These are phyloP conservation scores for Fomitopsis pinicola DNA, from an alignment of 1,284 basidiomycete species.

Conservation along the genomic window DNA sequence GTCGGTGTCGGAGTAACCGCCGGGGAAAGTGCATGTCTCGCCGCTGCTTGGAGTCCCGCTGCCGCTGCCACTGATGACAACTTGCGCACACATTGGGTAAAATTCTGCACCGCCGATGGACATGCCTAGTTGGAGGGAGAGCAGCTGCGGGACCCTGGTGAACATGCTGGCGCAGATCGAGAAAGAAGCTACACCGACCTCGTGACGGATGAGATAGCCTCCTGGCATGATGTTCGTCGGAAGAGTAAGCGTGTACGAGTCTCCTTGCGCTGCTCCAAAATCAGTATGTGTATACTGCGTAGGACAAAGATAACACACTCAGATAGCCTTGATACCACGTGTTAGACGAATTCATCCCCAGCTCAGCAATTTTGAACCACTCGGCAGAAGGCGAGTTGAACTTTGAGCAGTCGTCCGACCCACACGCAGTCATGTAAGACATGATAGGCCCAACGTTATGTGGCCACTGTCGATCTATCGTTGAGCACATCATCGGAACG, in stretches of 20 bases:
- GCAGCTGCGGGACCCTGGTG: conserved; percentile 33
- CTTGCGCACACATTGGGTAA: conserved; percentile 64
- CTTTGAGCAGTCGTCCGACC: conserved; percentile 48
- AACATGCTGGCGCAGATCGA: background rate
- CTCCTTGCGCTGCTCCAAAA: conserved; percentile 30
- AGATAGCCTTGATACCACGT: conserved; percentile 40
- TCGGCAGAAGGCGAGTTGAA: conserved; percentile 53
- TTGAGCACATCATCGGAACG: background rate
- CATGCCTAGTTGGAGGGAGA: conserved; percentile 60
- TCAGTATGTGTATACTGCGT: background rate
- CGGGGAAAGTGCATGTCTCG: conserved; percentile 58
- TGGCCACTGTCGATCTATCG: conserved; percentile 47
- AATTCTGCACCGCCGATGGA: conserved; percentile 58
- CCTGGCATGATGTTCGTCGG: conserved; percentile 54
- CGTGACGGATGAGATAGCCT: conserved; percentile 67
- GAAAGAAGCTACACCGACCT: conserved; percentile 25
- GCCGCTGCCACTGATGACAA: conserved; percentile 49
- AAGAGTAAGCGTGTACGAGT: conserved; percentile 44
- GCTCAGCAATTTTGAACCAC: conserved; percentile 68
- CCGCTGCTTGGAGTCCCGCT: conserved; percentile 34
- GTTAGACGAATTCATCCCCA: conserved; percentile 32
- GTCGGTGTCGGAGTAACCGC: conserved; percentile 58
- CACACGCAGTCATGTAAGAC: conserved; percentile 69
- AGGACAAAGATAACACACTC: conserved; percentile 11
- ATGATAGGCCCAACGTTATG: conserved; percentile 70